A percentile compares a stretch with the other conserved stretches of the same genome.
phyloP scores from a whole-genome alignment of 2,329 filamentous ascomycete genomes.

The Trichoderma polysporum region DNA sequence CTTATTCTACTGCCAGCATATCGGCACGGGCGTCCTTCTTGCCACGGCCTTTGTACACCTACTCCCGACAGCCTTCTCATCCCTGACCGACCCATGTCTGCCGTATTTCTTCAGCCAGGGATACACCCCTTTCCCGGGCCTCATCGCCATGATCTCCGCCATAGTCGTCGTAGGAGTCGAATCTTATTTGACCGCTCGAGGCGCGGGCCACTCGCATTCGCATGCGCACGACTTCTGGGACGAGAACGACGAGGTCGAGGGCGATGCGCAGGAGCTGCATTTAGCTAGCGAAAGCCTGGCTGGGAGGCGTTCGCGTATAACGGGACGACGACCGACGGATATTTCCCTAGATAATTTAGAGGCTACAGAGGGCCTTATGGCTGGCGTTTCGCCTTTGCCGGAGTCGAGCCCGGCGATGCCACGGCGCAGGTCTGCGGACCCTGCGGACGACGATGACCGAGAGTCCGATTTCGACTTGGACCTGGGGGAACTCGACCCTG shows the following conservation, averaged over 20 bases:
- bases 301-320: conserved; percentile 38
- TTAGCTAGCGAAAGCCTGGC: conserved; percentile 35
- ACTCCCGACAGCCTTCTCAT: conserved; percentile 65
- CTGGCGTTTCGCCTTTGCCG: conserved; percentile 58
- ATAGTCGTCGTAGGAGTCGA: conserved; percentile 81
- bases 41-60: conserved; percentile 83
- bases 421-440: conserved; percentile 32
- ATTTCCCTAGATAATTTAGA: conserved; percentile 54
- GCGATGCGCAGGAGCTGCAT: conserved; percentile 30
- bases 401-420: conserved; percentile 47
- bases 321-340: conserved; percentile 45
- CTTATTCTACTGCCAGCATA: conserved; percentile 69
- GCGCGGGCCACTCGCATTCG: conserved; percentile 61
- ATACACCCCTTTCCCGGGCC: conserved; percentile 77
- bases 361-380: conserved; percentile 55
- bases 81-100: conserved; percentile 68
- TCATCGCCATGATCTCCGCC: conserved; percentile 80
- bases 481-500: conserved; percentile 59
- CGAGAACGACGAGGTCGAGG: conserved; percentile 46
- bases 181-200: conserved; percentile 78
- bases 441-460: conserved; percentile 40
- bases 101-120: conserved; percentile 74
- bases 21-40: conserved; percentile 81
- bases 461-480: conserved; percentile 61
- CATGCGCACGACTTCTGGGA: conserved; percentile 52